Conservation (phyloP, 805 yeast genomes). For the Pichia ethanolica region DNA sequence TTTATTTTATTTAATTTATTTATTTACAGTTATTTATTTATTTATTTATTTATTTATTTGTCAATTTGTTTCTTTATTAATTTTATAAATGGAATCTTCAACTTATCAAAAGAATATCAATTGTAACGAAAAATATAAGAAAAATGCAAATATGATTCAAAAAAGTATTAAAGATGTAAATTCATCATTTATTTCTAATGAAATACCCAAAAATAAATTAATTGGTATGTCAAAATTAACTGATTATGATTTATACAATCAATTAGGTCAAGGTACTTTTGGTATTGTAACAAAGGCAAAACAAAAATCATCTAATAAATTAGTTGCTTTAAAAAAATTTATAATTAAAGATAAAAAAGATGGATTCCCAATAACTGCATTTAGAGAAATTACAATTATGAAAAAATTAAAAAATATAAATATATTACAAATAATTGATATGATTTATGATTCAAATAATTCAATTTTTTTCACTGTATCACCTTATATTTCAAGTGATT, state of each 20-base stretch:
- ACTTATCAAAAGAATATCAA: no score
- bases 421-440: conserved; percentile 69
- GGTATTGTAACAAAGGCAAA: conserved; percentile 83
- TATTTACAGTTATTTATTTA: no score
- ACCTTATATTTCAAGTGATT: conserved; percentile 88
- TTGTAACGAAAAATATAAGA: no score
- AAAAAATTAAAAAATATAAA: conserved; percentile 63
- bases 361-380: conserved; percentile 89
- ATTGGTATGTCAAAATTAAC: conserved; percentile 26
- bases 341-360: conserved; percentile 71
- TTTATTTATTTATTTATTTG: no score
- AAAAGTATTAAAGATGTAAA: no score
- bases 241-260: conserved; percentile 29
- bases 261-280: conserved; percentile 79
- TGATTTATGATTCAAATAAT: conserved; percentile 49
- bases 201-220: not conserved
- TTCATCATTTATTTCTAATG: no score
- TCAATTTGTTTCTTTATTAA: no score
- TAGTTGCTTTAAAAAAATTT: conserved; percentile 85
- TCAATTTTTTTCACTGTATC: conserved; percentile 73
- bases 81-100: no score
- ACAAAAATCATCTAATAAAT: conserved; percentile 40
- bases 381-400: conserved; percentile 82
- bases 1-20: no score
- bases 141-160: not conserved